Evolutionary conservation across 1,284 basidiomycete genomes (phyloP).

Genomic region (Exobasidium rhododendri): DNA sequence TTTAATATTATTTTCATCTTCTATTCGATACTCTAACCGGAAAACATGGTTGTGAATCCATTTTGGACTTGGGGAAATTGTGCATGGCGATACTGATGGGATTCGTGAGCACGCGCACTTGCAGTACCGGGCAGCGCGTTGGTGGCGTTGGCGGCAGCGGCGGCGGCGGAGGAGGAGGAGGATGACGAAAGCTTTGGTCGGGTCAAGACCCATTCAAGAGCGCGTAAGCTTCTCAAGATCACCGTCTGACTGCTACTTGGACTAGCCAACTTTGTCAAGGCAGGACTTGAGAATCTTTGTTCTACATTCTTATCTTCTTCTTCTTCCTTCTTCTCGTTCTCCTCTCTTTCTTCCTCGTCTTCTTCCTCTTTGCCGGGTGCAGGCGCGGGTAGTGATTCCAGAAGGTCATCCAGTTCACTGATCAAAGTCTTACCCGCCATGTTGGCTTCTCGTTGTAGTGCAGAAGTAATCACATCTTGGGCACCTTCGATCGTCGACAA

Average conservation of each 20-base stretch:
- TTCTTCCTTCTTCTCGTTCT: conserved; percentile 16
- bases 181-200: background rate
- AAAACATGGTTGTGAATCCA: too few relatives aligned
- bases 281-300: conserved; percentile 24
- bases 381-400: conserved; percentile 37
- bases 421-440: conserved; percentile 35
- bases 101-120: too few relatives aligned
- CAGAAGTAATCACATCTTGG: conserved; percentile 39
- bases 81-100: too few relatives aligned
- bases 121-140: too few relatives aligned
- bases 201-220: conserved; percentile 38
- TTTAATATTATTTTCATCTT: too few relatives aligned
- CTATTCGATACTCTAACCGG: too few relatives aligned
- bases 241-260: conserved; percentile 49
- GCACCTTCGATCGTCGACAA: conserved; percentile 39
- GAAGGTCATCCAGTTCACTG: conserved; percentile 38
- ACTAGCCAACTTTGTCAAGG: conserved; percentile 47
- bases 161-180: too few relatives aligned
- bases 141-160: too few relatives aligned
- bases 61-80: too few relatives aligned
- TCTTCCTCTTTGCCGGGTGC: conserved; percentile 13
- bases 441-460: conserved; percentile 43
- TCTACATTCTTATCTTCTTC: conserved; percentile 18
- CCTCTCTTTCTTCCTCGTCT: conserved; percentile 24
- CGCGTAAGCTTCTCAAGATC: conserved; percentile 48